Evolutionary conservation across 805 yeast species (phyloP).

Genomic region (Saccharomycopsis olivae): DNA sequence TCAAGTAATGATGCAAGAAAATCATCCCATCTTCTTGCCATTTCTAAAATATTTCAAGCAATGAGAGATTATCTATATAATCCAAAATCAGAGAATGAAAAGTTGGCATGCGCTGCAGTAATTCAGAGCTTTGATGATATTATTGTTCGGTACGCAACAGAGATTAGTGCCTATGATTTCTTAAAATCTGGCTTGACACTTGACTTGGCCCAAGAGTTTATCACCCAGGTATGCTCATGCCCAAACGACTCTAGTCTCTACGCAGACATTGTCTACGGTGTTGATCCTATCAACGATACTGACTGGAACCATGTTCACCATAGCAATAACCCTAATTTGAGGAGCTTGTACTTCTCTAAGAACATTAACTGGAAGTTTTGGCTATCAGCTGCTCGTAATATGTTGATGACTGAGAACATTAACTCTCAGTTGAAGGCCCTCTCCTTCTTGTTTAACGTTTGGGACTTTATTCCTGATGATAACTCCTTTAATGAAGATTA

Average conservation of each 20-base stretch:
- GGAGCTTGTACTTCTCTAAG: slow-evolving; percentile 14
- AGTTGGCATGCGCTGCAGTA: slow-evolving; percentile 17
- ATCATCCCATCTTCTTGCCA: slow-evolving; percentile 18
- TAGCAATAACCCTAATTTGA: neutral
- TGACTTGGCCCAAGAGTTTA: slow-evolving; percentile 30
- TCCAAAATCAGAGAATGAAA: slow-evolving; percentile 24
- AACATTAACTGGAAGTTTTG: slow-evolving; percentile 67
- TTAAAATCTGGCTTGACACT: slow-evolving; percentile 30
- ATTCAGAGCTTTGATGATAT: slow-evolving; percentile 26
- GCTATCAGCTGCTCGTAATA: slow-evolving; percentile 46
- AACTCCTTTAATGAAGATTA: slow-evolving; percentile 1
- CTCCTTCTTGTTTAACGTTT: slow-evolving; percentile 58
- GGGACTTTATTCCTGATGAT: slow-evolving; percentile 54
- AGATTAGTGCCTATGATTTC: slow-evolving; percentile 30
- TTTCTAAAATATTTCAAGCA: slow-evolving; percentile 26
- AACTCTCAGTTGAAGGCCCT: slow-evolving; percentile 53
- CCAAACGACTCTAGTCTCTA: slow-evolving; percentile 12
- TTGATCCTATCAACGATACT: neutral
- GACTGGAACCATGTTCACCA: neutral
- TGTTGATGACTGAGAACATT: slow-evolving; percentile 54
- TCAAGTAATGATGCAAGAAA: slow-evolving; percentile 6
- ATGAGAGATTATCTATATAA: slow-evolving; percentile 29
- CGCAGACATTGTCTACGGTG: neutral
- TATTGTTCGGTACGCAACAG: slow-evolving; percentile 27
- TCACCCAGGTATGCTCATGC: slow-evolving; percentile 18